Conservation (phyloP, 176 grass and related monocot species). For the Zoysia pacifica region DNA sequence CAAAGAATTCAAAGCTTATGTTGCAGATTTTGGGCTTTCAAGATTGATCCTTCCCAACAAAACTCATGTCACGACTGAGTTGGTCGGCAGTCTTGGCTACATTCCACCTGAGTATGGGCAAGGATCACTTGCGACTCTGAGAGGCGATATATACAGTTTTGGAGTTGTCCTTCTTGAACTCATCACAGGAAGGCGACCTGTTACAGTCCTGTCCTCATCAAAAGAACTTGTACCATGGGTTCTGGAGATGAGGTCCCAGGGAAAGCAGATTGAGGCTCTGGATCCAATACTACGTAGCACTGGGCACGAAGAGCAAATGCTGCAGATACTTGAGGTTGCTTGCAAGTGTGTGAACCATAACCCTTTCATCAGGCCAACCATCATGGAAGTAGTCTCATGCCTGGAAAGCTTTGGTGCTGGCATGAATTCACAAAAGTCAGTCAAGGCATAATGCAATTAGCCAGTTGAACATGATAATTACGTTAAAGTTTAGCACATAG, state of each 20-base stretch:
- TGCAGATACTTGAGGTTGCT: constrained; percentile 50
- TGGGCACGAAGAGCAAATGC: constrained; percentile 56
- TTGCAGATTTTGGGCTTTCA: constrained; percentile 81
- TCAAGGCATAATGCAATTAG: constrained; percentile 1
- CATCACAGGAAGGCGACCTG: constrained; percentile 55
- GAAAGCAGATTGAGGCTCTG: constrained; percentile 38
- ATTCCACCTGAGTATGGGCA: constrained; percentile 83
- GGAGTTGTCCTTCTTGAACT: constrained; percentile 80
- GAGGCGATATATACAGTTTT: constrained; percentile 82
- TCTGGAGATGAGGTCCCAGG: constrained; percentile 19
- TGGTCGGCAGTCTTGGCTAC: constrained; percentile 72
- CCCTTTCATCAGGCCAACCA: constrained; percentile 47
- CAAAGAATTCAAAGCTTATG: constrained; percentile 60
- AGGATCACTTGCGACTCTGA: constrained; percentile 62
- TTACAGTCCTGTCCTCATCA: constrained; percentile 22
- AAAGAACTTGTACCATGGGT: constrained; percentile 65
- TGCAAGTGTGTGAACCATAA: constrained; percentile 50
- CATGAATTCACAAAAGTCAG: background rate
- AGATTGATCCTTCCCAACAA: constrained; percentile 60
- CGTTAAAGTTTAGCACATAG: background rate
- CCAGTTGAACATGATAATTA: background rate
- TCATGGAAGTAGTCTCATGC: constrained; percentile 46
- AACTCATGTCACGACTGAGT: constrained; percentile 80
- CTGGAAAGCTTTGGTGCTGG: constrained; percentile 21
- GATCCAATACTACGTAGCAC: constrained; percentile 39